phyloP scores from a whole-genome alignment of 2,329 filamentous ascomycete genomes.

The Leptographium flavum region DNA sequence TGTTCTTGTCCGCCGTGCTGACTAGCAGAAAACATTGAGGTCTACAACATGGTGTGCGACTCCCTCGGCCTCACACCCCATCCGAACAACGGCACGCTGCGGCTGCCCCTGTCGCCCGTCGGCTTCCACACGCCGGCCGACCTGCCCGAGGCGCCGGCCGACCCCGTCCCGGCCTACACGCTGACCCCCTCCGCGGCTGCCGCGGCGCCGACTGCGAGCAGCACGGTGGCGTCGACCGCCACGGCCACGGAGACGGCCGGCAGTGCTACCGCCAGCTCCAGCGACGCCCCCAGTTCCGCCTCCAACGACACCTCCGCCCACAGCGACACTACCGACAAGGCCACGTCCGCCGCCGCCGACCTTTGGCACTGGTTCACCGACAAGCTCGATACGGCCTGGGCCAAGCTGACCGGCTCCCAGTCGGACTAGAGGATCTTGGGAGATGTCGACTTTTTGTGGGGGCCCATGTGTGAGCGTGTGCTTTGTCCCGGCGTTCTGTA shows the following conservation, averaged over 20 bases:
- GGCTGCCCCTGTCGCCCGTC: conserved; percentile 50
- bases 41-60: conserved; percentile 92
- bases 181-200: conserved; percentile 8
- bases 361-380: conserved; percentile 39
- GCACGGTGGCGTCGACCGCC: too few species aligned
- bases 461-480: too few species aligned
- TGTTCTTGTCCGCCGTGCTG: not conserved
- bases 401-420: conserved; percentile 21
- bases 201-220: conserved; percentile 5
- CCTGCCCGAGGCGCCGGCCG: conserved; percentile 23
- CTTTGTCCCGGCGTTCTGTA: too few species aligned
- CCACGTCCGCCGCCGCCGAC: conserved; percentile 7
- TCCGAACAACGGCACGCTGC: conserved; percentile 78
- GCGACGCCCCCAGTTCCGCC: not conserved
- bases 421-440: too few species aligned
- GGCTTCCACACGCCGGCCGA: conserved; percentile 35
- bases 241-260: too few species aligned
- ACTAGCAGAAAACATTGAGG: conserved; percentile 68
- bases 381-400: conserved; percentile 31
- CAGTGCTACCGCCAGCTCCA: too few species aligned
- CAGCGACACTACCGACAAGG: conserved; percentile 4
- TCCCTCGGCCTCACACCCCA: conserved; percentile 59
- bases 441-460: too few species aligned
- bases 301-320: conserved; percentile 1
- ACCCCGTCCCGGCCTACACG: conserved; percentile 28